Percentiles rank a stretch among this genome's conserved stretches.
Conservation (phyloP, 768 basidiomycete species). For the Strobilomyces confusus region DNA sequence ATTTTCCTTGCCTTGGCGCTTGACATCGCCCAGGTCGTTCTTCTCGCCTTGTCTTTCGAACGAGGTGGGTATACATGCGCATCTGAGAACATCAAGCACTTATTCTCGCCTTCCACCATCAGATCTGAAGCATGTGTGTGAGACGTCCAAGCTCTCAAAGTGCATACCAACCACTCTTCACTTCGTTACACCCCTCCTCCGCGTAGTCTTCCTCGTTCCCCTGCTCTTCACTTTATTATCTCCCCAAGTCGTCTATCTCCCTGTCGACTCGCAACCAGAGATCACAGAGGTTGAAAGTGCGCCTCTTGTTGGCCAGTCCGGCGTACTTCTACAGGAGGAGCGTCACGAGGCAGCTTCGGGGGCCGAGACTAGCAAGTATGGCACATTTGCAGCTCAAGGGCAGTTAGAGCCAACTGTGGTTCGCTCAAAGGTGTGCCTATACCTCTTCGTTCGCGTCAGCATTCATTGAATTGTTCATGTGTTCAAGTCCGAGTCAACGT, state of each 20-base stretch:
- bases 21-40: conserved; percentile 56
- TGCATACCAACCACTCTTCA: conserved; percentile 42
- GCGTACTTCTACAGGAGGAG: conserved; percentile 54
- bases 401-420: conserved; percentile 7
- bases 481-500: conserved; percentile 14
- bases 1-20: conserved; percentile 50
- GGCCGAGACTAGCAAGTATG: conserved; percentile 57
- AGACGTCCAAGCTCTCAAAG: conserved; percentile 20
- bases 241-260: conserved; percentile 62
- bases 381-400: conserved; percentile 52
- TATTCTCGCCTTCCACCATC: not conserved
- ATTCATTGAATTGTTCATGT: not conserved
- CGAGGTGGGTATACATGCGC: conserved; percentile 28
- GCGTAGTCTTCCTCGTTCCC: conserved; percentile 57
- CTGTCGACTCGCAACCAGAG: conserved; percentile 19
- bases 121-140: conserved; percentile 21
- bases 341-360: conserved; percentile 33
- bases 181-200: conserved; percentile 56
- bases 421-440: conserved; percentile 9
- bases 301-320: conserved; percentile 36
- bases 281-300: conserved; percentile 19
- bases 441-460: not conserved
- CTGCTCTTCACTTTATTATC: conserved; percentile 57
- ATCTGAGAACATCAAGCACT: not conserved
- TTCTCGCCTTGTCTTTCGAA: conserved; percentile 44